Base-by-base conservation (phyloP, 179 eudicot species). In the Nepenthes alata region DNA sequence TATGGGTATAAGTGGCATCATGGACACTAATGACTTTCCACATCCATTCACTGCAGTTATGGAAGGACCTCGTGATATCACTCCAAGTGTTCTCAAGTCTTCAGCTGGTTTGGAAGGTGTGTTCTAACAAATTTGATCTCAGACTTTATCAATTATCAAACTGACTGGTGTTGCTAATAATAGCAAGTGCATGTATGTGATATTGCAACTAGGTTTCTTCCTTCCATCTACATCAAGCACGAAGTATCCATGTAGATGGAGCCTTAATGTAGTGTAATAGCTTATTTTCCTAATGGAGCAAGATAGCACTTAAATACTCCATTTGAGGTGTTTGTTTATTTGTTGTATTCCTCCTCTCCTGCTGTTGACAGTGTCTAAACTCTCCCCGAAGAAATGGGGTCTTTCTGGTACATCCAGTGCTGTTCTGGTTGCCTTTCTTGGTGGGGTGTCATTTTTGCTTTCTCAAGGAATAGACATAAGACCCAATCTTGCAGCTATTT, bases 341-440 rank as follows among this genome's bases (percentile, higher is more conserved):
- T 58, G 4, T 52, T 36, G 4, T 69, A 16, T 47, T 44, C 11
- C 34, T 3, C 25, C 47, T 10, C 10, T 35, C 66, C 35, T 60
- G 47, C 56, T 58, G 68, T 6, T 60, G 66, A 45, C 78, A 91
- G 98, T 72, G 51, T 73, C 91, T 50, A 91, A 89, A 69, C 88
- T 89, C 65, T 78, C 98, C 67, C 96, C 98, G 8, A 89, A 89
- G 76, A 89, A 91, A 70, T 89, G 98, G 98, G 96, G 98, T 64
- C 70, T 86, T 66, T 81, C 83, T 50, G 86, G 89, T 66, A 75
- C 79, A 72, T 89, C 98, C 2, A 77, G 85, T 70, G 64, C 80
- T 75, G 76, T 69, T 74, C 62, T 89, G 73, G 65, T 80, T 72
- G 76, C 71, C 67, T 78, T 84, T 47, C 73, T 91, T 67, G 91